Conservation (phyloP, 495 filamentous ascomycete genomes). For the Trichocladium uniseriatum region DNA sequence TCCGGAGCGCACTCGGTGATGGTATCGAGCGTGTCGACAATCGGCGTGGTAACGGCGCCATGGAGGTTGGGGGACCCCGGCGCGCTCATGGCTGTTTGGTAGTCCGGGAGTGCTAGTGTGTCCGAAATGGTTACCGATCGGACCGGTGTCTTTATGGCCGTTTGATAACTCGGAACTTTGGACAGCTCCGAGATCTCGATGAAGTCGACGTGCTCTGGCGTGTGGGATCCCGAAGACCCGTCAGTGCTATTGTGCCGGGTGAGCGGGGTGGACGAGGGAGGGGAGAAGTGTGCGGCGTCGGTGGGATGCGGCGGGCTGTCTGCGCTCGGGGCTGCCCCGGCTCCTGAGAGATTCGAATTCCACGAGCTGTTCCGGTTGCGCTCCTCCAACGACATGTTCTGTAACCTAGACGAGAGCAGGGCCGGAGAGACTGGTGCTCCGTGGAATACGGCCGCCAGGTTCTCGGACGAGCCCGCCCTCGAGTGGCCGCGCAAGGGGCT, state of each 20-base stretch:
- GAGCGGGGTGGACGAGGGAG: constrained; percentile 28
- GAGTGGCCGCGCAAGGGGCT: constrained; percentile 72
- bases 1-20: constrained; percentile 19
- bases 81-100: constrained; percentile 33
- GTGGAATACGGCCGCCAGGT: constrained; percentile 46
- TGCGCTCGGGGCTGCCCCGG: constrained; percentile 17
- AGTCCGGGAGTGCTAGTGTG: constrained; percentile 30
- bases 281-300: constrained; percentile 22
- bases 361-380: constrained; percentile 28
- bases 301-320: constrained; percentile 24
- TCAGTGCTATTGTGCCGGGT: constrained; percentile 59
- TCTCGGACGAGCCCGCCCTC: constrained; percentile 67
- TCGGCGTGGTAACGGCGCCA: not conserved
- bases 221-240: constrained; percentile 12
- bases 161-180: constrained; percentile 73
- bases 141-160: constrained; percentile 53
- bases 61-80: constrained; percentile 14
- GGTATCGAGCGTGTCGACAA: constrained; percentile 25
- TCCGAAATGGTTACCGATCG: constrained; percentile 29
- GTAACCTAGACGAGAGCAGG: constrained; percentile 54
- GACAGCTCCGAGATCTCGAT: constrained; percentile 54
- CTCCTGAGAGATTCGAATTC: constrained; percentile 20
- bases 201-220: constrained; percentile 52
- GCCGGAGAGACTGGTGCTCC: constrained; percentile 48
- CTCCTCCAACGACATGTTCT: constrained; percentile 45